Evolutionary conservation across 2,329 filamentous ascomycete genomes (phyloP), one percentile per base, ranked within the genome.

Genomic region (Fusarium sp.): DNA sequence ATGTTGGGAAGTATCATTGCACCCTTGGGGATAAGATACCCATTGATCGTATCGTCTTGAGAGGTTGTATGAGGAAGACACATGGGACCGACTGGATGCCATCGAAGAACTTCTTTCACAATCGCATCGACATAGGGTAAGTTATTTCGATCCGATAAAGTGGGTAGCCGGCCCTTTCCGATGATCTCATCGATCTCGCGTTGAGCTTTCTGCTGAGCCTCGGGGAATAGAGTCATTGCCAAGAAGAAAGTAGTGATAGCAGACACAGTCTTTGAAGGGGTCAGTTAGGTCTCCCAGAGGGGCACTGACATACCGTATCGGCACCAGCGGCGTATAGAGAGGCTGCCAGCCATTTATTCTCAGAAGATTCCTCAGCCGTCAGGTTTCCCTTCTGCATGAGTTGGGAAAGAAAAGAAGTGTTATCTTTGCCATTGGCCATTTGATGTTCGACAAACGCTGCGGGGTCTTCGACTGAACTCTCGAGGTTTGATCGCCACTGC

Each of bases 61-160:
- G 76, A 75, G 6, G 81, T 80, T 3, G 76, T 75, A 50, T 82
- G 78, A 2, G 79, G 76, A 11, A 86, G 76, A 3, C 75, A 69
- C 59, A 81, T 73, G 1, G 79, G 78, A 0, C 74, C 72, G 6
- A 78, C 69, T 1, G 76, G 75, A 53, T 70, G 70, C 74, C 74
- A 78, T 2, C 77, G 54, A 13, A 72, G 33, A 8, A 64, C 63
- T 39, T 78, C 76, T 11, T 77, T 78, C 2, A 78, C 63, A 2
- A 73, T 47, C 3, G 73, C 74, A 9, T 77, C 57, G 8, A 78
- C 42, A 23, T 76, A 77, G 3, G 72, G 72, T n/a, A 78, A 48
- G 2, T 57, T 74, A 4, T 58, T 58, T 4, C 70, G 47, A 43
- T 77, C 76, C 0, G 57, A 57, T 2, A 69, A 54, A 3, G 41